phyloP scores from a whole-genome alignment of 2,329 filamentous ascomycete species.

The Diplocarpon rosae region DNA sequence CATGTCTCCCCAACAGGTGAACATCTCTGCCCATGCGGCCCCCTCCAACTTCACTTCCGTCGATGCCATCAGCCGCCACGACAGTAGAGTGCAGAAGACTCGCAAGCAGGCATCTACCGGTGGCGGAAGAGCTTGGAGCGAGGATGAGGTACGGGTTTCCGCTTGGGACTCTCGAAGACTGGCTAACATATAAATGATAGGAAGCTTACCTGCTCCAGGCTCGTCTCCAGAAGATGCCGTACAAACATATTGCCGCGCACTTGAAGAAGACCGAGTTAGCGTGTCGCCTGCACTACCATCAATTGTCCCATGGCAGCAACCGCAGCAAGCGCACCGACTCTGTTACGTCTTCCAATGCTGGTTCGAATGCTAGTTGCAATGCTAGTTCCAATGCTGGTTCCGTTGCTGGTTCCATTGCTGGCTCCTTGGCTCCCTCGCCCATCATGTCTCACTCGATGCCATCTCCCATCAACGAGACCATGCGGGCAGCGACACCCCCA shows the following conservation, averaged over 20 bases:
- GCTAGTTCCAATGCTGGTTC: constrained; percentile 38
- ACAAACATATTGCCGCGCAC: constrained; percentile 79
- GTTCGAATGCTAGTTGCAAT: constrained; percentile 3
- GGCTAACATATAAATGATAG: constrained; percentile 32
- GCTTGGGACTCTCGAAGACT: not conserved
- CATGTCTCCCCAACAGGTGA: constrained; percentile 28
- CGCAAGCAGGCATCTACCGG: constrained; percentile 60
- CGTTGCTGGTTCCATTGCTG: constrained; percentile 52
- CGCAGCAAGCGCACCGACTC: constrained; percentile 68
- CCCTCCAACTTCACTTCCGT: constrained; percentile 29
- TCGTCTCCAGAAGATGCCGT: constrained; percentile 78
- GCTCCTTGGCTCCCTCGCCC: constrained; percentile 38
- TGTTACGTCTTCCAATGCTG: constrained; percentile 52
- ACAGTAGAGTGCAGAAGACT: constrained; percentile 51
- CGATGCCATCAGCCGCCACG: constrained; percentile 45
- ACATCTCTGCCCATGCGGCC: constrained; percentile 24
- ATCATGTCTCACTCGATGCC: constrained; percentile 36
- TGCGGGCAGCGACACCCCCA: constrained; percentile 24
- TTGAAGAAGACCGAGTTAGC: constrained; percentile 82
- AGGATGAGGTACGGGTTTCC: constrained; percentile 56
- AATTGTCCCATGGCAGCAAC: constrained; percentile 72
- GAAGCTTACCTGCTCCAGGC: constrained; percentile 77
- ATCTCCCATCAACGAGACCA: constrained; percentile 38
- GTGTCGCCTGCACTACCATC: constrained; percentile 79
- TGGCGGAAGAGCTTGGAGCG: constrained; percentile 72